phyloP scores from a whole-genome alignment of 1,139 yeast genomes.

The Candida tetrigidarum region DNA sequence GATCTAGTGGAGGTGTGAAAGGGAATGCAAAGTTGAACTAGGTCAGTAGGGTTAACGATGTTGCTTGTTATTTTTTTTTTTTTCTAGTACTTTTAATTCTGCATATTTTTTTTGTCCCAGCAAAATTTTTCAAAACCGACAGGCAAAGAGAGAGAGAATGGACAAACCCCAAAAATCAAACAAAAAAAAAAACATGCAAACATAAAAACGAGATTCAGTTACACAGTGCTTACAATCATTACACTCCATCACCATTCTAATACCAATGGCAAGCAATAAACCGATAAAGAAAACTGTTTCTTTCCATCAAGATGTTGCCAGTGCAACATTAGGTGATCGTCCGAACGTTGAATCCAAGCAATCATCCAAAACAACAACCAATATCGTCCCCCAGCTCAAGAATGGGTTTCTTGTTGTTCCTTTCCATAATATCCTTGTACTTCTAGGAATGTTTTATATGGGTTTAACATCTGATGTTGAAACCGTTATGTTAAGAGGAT shows the following conservation, averaged over 20 bases:
- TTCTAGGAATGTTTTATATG: constrained; percentile 39
- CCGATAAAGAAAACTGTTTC: constrained; percentile 14
- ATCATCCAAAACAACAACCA: background rate
- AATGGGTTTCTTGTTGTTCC: constrained; percentile 44
- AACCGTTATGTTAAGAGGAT: constrained; percentile 32
- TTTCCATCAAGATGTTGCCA: constrained; percentile 10
- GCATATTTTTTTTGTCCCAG: no score
- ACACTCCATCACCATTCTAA: background rate
- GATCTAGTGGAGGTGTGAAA: background rate
- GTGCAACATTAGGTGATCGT: background rate
- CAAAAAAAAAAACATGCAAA: background rate
- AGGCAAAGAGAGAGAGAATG: background rate
- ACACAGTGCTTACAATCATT: background rate
- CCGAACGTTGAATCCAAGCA: constrained; percentile 2
- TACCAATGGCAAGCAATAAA: constrained; percentile 4
- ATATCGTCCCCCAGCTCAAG: constrained; percentile 24
- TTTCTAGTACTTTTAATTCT: no score
- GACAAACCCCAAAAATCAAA: no score
- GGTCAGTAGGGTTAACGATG: background rate
- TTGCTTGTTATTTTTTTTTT: constrained; percentile 2
- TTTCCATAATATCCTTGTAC: constrained; percentile 47
- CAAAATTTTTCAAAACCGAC: background rate
- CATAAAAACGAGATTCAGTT: no score
- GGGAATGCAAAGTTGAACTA: no score
- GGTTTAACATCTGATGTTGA: constrained; percentile 39